Conservation (phyloP, 2,329 filamentous ascomycete genomes). For the Alternaria triticimaculans region DNA sequence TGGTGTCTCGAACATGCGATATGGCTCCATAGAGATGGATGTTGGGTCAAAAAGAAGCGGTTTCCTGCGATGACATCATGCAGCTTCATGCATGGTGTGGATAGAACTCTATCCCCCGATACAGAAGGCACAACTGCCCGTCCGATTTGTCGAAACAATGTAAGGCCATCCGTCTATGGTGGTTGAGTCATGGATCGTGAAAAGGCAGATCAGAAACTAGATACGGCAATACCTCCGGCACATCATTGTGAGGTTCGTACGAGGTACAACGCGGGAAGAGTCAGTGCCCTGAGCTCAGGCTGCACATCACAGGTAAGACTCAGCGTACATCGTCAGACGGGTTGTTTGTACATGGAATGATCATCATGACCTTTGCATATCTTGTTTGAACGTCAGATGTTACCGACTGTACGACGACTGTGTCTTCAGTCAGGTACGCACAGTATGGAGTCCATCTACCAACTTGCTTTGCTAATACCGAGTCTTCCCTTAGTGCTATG, state of each 20-base stretch:
- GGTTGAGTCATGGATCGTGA: neutral
- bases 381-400: neutral
- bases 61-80: neutral
- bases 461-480: neutral
- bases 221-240: neutral
- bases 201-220: neutral
- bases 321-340: neutral
- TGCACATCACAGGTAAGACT: neutral
- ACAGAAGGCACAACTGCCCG: neutral
- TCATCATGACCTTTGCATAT: neutral
- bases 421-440: neutral
- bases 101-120: neutral
- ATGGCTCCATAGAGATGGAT: neutral
- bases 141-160: neutral
- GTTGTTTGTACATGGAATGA: neutral
- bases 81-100: neutral
- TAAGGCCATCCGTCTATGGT: neutral
- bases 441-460: neutral
- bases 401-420: neutral
- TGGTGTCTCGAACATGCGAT: neutral
- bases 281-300: neutral
- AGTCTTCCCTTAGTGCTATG: neutral
- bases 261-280: neutral
- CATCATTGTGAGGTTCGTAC: neutral
- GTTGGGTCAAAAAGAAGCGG: neutral